Percentiles rank a stretch among this genome's conserved stretches.
These are phyloP conservation scores for Lachnellula hyalina DNA, from an alignment of 2,329 filamentous ascomycete species.

Conservation along the genomic window DNA sequence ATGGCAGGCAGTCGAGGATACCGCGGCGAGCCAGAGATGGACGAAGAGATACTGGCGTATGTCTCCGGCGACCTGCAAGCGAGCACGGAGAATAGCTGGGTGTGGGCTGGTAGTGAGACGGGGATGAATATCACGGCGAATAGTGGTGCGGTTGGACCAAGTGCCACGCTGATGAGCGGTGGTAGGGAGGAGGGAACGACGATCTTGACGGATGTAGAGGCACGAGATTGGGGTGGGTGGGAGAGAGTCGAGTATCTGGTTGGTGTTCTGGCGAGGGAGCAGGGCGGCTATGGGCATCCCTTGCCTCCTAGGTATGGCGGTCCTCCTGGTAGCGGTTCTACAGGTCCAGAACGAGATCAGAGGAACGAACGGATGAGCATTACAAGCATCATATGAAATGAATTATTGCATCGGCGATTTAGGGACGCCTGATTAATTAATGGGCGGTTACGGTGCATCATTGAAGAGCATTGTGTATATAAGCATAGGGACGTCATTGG, in stretches of 20 bases:
- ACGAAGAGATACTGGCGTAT: conserved; percentile 87
- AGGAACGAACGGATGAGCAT: conserved; percentile 29
- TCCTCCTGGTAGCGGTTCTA: background rate
- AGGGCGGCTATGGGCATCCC: conserved; percentile 14
- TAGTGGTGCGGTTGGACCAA: conserved; percentile 4
- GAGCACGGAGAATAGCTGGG: conserved; percentile 71
- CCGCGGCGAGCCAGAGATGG: conserved; percentile 33
- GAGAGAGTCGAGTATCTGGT: conserved; percentile 62
- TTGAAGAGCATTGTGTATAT: background rate
- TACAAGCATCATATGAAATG: conserved; percentile 25
- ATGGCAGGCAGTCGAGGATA: conserved; percentile 21
- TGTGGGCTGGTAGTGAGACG: conserved; percentile 65
- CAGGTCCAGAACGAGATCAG: background rate
- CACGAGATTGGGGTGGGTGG: conserved; percentile 76
- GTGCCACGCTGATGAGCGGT: conserved; percentile 21
- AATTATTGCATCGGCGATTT: background rate
- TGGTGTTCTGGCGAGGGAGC: conserved; percentile 42
- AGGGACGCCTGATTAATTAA: background rate
- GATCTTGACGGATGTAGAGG: conserved; percentile 49
- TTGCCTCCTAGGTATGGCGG: conserved; percentile 8
- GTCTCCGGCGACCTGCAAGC: conserved; percentile 83
- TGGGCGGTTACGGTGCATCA: background rate
- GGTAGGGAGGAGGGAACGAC: conserved; percentile 34
- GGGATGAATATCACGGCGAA: conserved; percentile 30
- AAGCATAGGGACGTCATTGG: background rate